phyloP scores from a whole-genome alignment of 2,329 filamentous ascomycete genomes.

The Davidsoniella australis region DNA sequence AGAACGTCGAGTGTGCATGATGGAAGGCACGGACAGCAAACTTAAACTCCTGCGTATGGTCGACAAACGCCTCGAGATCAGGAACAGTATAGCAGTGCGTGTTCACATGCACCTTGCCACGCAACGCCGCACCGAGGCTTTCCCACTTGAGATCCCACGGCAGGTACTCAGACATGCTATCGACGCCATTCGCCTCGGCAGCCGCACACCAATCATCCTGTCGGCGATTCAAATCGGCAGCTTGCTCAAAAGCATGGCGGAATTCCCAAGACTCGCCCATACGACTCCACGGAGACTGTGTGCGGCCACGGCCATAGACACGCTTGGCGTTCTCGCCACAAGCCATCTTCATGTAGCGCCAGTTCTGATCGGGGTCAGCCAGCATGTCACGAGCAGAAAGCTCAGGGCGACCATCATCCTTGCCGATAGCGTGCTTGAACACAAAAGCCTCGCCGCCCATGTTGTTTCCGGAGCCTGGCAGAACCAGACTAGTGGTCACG shows the following conservation, averaged over 20 bases:
- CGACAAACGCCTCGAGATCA: constrained; percentile 51
- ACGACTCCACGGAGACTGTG: constrained; percentile 38
- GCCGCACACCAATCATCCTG: constrained; percentile 54
- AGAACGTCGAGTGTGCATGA: constrained; percentile 49
- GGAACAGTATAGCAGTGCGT: constrained; percentile 56
- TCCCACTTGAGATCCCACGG: constrained; percentile 48
- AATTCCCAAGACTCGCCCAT: constrained; percentile 56
- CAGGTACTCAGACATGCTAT: constrained; percentile 38
- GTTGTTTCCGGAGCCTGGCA: constrained; percentile 56
- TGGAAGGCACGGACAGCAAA: constrained; percentile 51
- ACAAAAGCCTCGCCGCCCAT: constrained; percentile 55
- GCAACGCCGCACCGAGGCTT: constrained; percentile 41
- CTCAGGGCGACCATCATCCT: constrained; percentile 40
- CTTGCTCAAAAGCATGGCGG: constrained; percentile 49
- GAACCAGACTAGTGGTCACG: constrained; percentile 50
- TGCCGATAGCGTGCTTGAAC: constrained; percentile 50
- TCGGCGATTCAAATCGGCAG: constrained; percentile 33
- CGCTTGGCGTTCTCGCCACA: constrained; percentile 55
- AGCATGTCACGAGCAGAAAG: constrained; percentile 46
- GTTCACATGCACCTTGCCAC: constrained; percentile 52
- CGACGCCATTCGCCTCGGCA: constrained; percentile 32
- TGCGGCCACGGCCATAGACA: constrained; percentile 38
- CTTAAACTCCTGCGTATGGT: constrained; percentile 55
- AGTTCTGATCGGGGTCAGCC: constrained; percentile 45
- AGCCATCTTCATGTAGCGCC: constrained; percentile 63